A percentile compares a stretch with the other conserved stretches of the same genome.
phyloP scores from a whole-genome alignment of 768 basidiomycete species.

The Hericium coralloides region DNA sequence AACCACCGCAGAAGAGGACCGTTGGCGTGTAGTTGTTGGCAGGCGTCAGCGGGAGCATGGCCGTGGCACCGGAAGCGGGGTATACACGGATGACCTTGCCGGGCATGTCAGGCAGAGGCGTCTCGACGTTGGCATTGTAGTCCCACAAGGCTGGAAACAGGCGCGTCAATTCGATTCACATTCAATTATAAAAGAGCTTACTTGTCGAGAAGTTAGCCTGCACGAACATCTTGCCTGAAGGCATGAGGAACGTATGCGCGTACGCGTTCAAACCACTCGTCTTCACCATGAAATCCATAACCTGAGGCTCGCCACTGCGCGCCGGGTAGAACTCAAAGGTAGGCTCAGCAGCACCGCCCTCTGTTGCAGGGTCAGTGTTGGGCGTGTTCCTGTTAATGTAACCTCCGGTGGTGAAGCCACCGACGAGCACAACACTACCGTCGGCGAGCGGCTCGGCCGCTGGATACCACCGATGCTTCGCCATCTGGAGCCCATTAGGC shows the following conservation, averaged over 20 bases:
- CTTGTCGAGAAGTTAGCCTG: constrained; percentile 78
- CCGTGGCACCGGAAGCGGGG: constrained; percentile 80
- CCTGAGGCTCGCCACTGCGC: constrained; percentile 34
- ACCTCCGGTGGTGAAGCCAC: constrained; percentile 71
- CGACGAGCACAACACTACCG: constrained; percentile 73
- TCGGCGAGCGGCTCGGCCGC: constrained; percentile 66
- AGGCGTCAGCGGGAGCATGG: constrained; percentile 87
- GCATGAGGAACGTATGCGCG: constrained; percentile 64
- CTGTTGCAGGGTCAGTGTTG: constrained; percentile 49
- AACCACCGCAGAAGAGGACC: constrained; percentile 86
- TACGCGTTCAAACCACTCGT: constrained; percentile 78
- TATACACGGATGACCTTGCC: constrained; percentile 70
- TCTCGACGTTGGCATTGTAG: constrained; percentile 46
- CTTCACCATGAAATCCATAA: constrained; percentile 58
- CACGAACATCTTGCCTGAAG: constrained; percentile 70
- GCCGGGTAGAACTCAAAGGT: constrained; percentile 80
- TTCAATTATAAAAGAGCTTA: constrained; percentile 22
- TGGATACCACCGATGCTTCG: constrained; percentile 70
- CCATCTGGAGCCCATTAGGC: constrained; percentile 50
- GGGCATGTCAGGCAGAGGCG: constrained; percentile 64
- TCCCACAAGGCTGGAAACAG: constrained; percentile 38
- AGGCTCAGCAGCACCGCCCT: constrained; percentile 70
- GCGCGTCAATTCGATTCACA: constrained; percentile 9
- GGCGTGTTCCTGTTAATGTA: constrained; percentile 71
- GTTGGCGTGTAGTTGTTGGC: constrained; percentile 83